A percentile compares a stretch with the other conserved stretches of the same genome.
Conservation (phyloP, 129 eudicot genomes). For the Flaveria bidentis region DNA sequence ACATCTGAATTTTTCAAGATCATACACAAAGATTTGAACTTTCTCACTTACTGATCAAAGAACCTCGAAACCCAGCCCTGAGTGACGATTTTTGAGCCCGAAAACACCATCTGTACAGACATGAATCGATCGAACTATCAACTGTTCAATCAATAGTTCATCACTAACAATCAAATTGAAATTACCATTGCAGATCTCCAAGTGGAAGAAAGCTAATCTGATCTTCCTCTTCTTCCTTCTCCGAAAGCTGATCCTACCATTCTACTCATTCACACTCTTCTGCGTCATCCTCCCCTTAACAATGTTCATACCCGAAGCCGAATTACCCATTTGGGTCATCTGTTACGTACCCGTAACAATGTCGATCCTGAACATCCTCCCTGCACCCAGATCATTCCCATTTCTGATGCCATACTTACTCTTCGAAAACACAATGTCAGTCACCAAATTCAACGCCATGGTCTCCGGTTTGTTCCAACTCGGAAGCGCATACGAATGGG, state of each 20-base stretch:
- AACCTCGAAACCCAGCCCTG: too few species aligned
- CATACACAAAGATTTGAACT: too few species aligned
- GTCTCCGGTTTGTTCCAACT: slow-evolving; percentile 89
- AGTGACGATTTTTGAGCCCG: too few species aligned
- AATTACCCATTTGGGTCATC: slow-evolving; percentile 83
- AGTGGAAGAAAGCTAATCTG: slow-evolving; percentile 82
- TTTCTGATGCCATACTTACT: slow-evolving; percentile 83
- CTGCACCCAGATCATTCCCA: slow-evolving; percentile 92
- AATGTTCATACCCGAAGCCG: slow-evolving; percentile 91
- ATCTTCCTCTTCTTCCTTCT: slow-evolving; percentile 88
- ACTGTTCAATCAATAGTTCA: neutral
- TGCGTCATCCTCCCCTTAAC: slow-evolving; percentile 88
- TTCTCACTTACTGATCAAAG: too few species aligned
- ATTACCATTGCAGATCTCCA: slow-evolving; percentile 57
- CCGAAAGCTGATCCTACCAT: slow-evolving; percentile 77
- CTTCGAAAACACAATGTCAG: slow-evolving; percentile 96
- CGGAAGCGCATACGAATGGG: slow-evolving; percentile 96
- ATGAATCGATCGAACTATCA: neutral
- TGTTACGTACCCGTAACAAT: slow-evolving; percentile 81
- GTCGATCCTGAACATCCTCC: slow-evolving; percentile 82
- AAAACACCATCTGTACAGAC: too few species aligned
- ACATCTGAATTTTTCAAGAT: too few species aligned
- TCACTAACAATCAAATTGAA: neutral
- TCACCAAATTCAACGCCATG: slow-evolving; percentile 92
- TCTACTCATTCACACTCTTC: slow-evolving; percentile 90